A percentile compares a stretch with the other conserved stretches of the same genome.
These are phyloP conservation scores for Scutellaria baicalensis DNA, from an alignment of 257 asterid species.

Conservation along the genomic window DNA sequence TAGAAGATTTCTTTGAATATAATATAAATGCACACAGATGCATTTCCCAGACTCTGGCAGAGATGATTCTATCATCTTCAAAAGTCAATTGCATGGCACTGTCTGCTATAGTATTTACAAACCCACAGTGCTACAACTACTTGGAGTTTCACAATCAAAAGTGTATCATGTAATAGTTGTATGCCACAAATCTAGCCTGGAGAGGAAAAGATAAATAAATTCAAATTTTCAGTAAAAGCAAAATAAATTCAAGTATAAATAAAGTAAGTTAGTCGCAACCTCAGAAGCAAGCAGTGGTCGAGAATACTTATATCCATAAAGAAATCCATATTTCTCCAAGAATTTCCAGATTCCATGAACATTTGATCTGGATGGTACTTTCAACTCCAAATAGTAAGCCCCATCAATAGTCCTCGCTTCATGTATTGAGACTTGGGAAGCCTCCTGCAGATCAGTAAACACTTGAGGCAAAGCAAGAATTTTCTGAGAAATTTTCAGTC, in stretches of 20 bases:
- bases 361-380: slow-evolving; percentile 54
- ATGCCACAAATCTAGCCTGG: not conserved
- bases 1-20: not conserved
- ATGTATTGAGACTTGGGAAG: slow-evolving; percentile 49
- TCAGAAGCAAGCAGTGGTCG: slow-evolving; percentile 87
- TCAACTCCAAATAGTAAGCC: slow-evolving; percentile 64
- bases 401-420: slow-evolving; percentile 70
- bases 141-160: not conserved
- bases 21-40: not conserved
- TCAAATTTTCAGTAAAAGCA: not conserved
- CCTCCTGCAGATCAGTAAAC: slow-evolving; percentile 49
- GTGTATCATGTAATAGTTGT: not conserved
- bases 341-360: slow-evolving; percentile 54
- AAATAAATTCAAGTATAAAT: not conserved
- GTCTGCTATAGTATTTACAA: slow-evolving; percentile 1
- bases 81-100: too few species aligned
- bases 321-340: slow-evolving; percentile 77
- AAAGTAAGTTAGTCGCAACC: slow-evolving; percentile 35
- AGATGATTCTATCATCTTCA: not conserved
- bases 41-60: not conserved
- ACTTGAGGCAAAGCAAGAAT: slow-evolving; percentile 8
- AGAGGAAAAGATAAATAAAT: not conserved
- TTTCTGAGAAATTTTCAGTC: not conserved
- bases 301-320: slow-evolving; percentile 44
- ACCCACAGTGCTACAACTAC: not conserved